These are phyloP conservation scores for Fusarium abutilonis DNA, from an alignment of 2,329 filamentous ascomycete genomes.

Conservation along the genomic window DNA sequence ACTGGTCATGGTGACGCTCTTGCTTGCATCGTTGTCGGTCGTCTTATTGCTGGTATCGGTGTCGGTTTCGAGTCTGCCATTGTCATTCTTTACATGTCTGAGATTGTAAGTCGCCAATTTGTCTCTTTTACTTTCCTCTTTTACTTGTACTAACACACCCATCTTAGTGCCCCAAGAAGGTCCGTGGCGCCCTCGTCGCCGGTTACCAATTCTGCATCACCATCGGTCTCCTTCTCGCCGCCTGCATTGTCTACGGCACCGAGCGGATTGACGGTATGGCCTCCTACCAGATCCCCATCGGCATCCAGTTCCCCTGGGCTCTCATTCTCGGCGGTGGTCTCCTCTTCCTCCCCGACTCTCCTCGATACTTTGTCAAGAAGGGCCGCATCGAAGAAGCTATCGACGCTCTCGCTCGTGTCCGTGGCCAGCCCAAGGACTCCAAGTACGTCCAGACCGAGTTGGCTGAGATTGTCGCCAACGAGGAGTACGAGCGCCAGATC, in stretches of 20 bases:
- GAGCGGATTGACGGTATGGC: conserved; percentile 19
- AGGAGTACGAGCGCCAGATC: conserved; percentile 75
- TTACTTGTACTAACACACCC: conserved; percentile 7
- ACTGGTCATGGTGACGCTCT: conserved; percentile 37
- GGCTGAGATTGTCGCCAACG: conserved; percentile 75
- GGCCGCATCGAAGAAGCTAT: conserved; percentile 34
- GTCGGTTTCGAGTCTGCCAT: conserved; percentile 41
- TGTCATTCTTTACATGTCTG: conserved; percentile 42
- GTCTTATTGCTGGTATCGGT: conserved; percentile 38
- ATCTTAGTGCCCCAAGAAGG: conserved; percentile 33
- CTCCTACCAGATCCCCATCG: conserved; percentile 36
- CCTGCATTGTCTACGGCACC: conserved; percentile 37
- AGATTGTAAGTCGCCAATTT: conserved; percentile 63
- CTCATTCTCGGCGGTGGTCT: conserved; percentile 36
- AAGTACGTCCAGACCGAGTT: conserved; percentile 38
- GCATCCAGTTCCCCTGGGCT: conserved; percentile 38
- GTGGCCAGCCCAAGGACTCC: conserved; percentile 37
- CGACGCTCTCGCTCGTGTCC: conserved; percentile 26
- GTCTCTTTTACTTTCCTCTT: conserved; percentile 63
- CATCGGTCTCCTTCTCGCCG: conserved; percentile 35
- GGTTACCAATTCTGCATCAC: conserved; percentile 41
- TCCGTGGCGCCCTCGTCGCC: conserved; percentile 37
- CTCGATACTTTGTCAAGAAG: conserved; percentile 36
- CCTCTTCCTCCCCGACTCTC: conserved; percentile 38
- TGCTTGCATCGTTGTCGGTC: conserved; percentile 36